These are phyloP conservation scores for Avena insularis DNA, from an alignment of 176 grass and related monocot species.

Conservation along the genomic window DNA sequence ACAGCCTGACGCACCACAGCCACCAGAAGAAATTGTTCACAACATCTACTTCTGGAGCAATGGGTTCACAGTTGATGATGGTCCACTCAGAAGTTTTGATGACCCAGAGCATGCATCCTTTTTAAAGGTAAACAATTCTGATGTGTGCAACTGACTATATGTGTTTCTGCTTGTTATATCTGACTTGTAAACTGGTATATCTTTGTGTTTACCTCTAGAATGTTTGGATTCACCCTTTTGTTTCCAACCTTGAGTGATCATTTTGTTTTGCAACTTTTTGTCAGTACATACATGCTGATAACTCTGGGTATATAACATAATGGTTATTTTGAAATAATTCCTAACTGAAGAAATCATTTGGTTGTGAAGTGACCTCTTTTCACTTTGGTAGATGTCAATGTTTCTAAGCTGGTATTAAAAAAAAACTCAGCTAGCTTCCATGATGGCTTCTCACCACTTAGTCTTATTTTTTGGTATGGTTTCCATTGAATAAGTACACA, in stretches of 20 bases:
- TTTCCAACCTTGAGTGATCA: conserved; percentile 19
- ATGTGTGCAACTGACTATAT: conserved; percentile 30
- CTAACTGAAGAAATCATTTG: conserved; percentile 13
- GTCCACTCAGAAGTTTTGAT: conserved; percentile 84
- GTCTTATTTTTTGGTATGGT: conserved; percentile 11
- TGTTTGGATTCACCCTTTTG: background rate
- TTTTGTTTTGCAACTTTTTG: conserved; percentile 6
- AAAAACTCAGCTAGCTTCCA: conserved; percentile 29
- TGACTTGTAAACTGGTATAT: background rate
- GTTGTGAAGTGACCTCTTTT: background rate
- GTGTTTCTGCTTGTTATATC: conserved; percentile 25
- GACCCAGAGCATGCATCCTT: conserved; percentile 87
- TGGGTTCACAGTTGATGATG: conserved; percentile 91
- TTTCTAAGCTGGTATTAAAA: conserved; percentile 16
- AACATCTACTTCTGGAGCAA: conserved; percentile 85
- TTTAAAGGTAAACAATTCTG: conserved; percentile 72
- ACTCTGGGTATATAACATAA: conserved; percentile 21
- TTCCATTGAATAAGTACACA: conserved; percentile 14
- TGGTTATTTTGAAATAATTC: conserved; percentile 29
- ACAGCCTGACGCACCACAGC: conserved; percentile 57
- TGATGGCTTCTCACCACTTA: conserved; percentile 6
- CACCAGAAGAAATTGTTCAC: conserved; percentile 58
- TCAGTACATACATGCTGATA: background rate
- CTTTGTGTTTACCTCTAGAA: background rate
- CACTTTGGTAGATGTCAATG: background rate